These are phyloP conservation scores for Dactylonectria macrodidyma DNA, from an alignment of 2,329 filamentous ascomycete species.

Conservation along the genomic window DNA sequence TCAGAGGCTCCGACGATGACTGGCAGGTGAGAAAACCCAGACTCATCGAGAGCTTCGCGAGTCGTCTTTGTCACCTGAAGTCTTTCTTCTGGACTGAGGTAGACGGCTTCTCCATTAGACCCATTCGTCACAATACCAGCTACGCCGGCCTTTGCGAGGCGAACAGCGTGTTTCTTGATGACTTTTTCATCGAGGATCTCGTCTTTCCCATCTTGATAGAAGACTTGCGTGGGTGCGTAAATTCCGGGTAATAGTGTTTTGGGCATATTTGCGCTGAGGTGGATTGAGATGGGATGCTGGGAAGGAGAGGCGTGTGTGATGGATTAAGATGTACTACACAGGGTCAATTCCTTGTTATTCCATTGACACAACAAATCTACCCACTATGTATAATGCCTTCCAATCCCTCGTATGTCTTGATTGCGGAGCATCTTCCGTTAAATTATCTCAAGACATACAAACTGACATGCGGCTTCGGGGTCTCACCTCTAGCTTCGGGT, in stretches of 20 bases:
- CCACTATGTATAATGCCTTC: neutral
- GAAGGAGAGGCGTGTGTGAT: neutral
- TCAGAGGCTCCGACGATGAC: conserved; percentile 88
- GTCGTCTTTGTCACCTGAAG: conserved; percentile 81
- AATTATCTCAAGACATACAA: conserved; percentile 3
- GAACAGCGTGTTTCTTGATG: conserved; percentile 85
- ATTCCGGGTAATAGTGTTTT: conserved; percentile 72
- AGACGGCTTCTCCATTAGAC: conserved; percentile 91
- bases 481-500: neutral
- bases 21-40: conserved; percentile 81
- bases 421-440: neutral
- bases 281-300: neutral
- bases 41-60: conserved; percentile 85
- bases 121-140: conserved; percentile 89
- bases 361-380: neutral
- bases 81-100: conserved; percentile 85
- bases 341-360: neutral
- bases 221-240: conserved; percentile 78
- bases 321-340: neutral
- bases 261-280: conserved; percentile 24
- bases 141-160: conserved; percentile 82
- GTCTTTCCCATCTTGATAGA: conserved; percentile 70
- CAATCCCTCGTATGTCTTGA: neutral
- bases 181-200: conserved; percentile 75
- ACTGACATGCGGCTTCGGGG: conserved; percentile 4